Percentiles rank a stretch among this genome's conserved stretches.
Evolutionary conservation across 441 rosid species (phyloP).

Genomic region (Aquilaria agallochum): DNA sequence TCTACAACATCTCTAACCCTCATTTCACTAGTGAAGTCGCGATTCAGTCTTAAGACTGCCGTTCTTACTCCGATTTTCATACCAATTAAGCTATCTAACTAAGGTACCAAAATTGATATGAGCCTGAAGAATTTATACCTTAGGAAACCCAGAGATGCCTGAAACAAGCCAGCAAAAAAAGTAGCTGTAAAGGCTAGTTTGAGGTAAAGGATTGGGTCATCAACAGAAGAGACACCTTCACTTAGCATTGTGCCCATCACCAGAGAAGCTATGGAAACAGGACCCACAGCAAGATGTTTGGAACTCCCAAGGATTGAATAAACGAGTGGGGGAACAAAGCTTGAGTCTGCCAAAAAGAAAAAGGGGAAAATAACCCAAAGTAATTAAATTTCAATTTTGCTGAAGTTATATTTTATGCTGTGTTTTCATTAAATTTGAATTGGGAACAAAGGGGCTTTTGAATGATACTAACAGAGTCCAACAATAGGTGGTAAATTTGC

Average conservation of each 20-base stretch:
- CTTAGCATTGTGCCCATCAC: conserved; percentile 97
- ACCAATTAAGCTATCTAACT: too few relatives aligned
- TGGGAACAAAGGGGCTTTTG: not conserved
- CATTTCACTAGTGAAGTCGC: not conserved
- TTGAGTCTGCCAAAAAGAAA: conserved; percentile 63
- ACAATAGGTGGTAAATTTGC: conserved; percentile 93
- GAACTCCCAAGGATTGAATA: conserved; percentile 95
- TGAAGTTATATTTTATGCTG: not conserved
- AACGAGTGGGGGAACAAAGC: conserved; percentile 94
- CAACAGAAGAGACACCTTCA: conserved; percentile 58
- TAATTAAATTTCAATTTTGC: not conserved
- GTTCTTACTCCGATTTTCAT: not conserved
- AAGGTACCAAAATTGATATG: not conserved
- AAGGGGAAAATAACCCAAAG: not conserved
- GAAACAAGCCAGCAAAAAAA: conserved; percentile 95
- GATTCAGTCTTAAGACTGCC: not conserved
- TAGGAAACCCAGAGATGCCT: conserved; percentile 88
- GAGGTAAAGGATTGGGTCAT: conserved; percentile 74
- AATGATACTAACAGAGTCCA: conserved; percentile 75
- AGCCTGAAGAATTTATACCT: conserved; percentile 35
- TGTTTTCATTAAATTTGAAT: not conserved
- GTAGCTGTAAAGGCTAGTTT: conserved; percentile 92
- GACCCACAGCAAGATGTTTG: conserved; percentile 88
- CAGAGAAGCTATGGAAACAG: conserved; percentile 95
- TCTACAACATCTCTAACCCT: too few relatives aligned